Percentiles rank a stretch among this genome's conserved stretches.
phyloP scores from a whole-genome alignment of 1,284 basidiomycete species.

The Ceratobasidium sp. region DNA sequence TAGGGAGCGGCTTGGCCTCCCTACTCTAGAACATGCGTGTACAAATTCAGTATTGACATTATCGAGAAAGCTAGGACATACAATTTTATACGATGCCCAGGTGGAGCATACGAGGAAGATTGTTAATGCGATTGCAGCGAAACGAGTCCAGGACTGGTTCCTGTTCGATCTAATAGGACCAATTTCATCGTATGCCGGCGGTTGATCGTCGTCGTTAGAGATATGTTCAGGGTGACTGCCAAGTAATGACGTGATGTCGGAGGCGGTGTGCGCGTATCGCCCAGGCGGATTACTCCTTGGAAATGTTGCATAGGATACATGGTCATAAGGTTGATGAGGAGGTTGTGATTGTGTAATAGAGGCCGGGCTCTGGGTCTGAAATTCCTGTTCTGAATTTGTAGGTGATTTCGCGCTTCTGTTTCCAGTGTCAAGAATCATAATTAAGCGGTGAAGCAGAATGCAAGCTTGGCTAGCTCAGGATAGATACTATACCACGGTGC shows the following conservation, averaged over 20 bases:
- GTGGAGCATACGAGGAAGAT: neutral
- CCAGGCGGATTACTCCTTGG: neutral
- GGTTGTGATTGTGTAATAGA: neutral
- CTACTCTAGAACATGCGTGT: too few relatives aligned
- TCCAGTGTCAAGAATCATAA: slow-evolving; percentile 28
- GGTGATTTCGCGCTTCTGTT: neutral
- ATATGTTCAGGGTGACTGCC: neutral
- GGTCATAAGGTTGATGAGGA: neutral
- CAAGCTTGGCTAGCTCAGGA: neutral
- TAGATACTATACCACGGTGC: neutral
- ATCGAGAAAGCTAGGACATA: neutral
- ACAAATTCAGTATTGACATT: too few relatives aligned
- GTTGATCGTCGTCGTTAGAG: neutral
- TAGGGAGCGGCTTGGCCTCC: too few relatives aligned
- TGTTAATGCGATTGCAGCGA: neutral
- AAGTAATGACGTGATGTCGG: neutral
- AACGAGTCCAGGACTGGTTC: slow-evolving; percentile 16
- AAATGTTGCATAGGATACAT: slow-evolving; percentile 24
- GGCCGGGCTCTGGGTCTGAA: neutral
- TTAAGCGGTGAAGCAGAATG: neutral
- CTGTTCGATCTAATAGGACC: neutral
- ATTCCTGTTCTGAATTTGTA: neutral
- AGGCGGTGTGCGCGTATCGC: neutral
- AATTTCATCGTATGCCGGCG: slow-evolving; percentile 18
- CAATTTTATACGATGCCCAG: neutral